phyloP scores from a whole-genome alignment of 2,329 filamentous ascomycete species.

The Colletotrichum endophyticum region DNA sequence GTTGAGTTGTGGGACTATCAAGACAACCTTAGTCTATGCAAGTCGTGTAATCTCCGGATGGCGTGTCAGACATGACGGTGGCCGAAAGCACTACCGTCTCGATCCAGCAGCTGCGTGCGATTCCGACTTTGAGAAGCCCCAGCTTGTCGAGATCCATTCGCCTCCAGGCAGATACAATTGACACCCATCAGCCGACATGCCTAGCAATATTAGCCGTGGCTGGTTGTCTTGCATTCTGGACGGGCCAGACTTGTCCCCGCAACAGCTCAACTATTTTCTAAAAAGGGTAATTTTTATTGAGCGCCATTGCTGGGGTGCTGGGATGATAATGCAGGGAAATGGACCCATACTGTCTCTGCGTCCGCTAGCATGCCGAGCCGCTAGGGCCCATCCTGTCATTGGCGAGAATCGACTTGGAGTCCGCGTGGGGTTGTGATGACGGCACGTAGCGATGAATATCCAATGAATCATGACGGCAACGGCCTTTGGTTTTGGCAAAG shows the following conservation, averaged over 20 bases:
- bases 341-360: background rate
- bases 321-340: background rate
- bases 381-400: background rate
- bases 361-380: background rate
- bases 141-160: background rate
- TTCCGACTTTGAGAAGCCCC: background rate
- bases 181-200: background rate
- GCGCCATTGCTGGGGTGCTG: background rate
- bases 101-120: background rate
- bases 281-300: slow-evolving; percentile 10
- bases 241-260: background rate
- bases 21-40: background rate
- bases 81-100: background rate
- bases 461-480: background rate
- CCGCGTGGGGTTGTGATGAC: background rate
- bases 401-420: background rate
- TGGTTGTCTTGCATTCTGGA: background rate
- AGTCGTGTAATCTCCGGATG: background rate
- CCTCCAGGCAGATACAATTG: slow-evolving; percentile 14
- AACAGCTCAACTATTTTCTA: slow-evolving; percentile 7
- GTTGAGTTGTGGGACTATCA: background rate
- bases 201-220: background rate
- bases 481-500: background rate
- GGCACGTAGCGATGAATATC: background rate
- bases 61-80: background rate